phyloP scores from a whole-genome alignment of 768 basidiomycete species.

The Crucibulum laeve region DNA sequence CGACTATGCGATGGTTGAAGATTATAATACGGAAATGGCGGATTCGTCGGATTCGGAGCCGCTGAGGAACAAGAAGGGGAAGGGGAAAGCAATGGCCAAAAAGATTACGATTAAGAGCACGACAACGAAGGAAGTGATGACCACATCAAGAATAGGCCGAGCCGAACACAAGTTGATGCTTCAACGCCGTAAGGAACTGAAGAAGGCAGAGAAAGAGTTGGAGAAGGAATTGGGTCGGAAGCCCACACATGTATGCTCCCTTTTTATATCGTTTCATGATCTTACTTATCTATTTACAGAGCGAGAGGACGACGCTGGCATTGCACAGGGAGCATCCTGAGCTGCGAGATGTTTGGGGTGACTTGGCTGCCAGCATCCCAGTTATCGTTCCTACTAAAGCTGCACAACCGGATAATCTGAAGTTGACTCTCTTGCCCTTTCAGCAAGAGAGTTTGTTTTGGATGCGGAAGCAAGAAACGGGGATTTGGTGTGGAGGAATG shows the following conservation, averaged over 20 bases:
- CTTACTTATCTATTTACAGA: constrained; percentile 34
- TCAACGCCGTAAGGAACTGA: constrained; percentile 23
- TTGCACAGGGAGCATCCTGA: constrained; percentile 75
- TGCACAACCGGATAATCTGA: constrained; percentile 78
- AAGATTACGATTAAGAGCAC: too few relatives aligned
- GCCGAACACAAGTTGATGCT: constrained; percentile 11
- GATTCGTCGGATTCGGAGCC: constrained; percentile 20
- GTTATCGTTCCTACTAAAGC: constrained; percentile 64
- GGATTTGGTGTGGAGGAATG: constrained; percentile 88
- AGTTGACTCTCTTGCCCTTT: constrained; percentile 86
- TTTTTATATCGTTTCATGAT: background rate
- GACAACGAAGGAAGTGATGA: too few relatives aligned
- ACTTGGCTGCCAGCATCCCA: constrained; percentile 61
- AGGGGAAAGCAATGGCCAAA: too few relatives aligned
- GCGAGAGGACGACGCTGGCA: constrained; percentile 64
- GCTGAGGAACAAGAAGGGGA: too few relatives aligned
- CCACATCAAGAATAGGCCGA: too few relatives aligned
- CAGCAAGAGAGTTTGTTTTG: constrained; percentile 92
- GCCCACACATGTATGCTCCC: constrained; percentile 58
- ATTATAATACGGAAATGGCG: constrained; percentile 15
- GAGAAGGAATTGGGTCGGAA: constrained; percentile 61
- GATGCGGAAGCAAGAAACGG: constrained; percentile 92
- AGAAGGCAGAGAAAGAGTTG: constrained; percentile 46
- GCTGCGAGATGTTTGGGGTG: constrained; percentile 82
- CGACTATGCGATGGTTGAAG: constrained; percentile 19